Conservation (phyloP, 129 eudicot genomes). For the Rutidosis leptorrhynchoides region DNA sequence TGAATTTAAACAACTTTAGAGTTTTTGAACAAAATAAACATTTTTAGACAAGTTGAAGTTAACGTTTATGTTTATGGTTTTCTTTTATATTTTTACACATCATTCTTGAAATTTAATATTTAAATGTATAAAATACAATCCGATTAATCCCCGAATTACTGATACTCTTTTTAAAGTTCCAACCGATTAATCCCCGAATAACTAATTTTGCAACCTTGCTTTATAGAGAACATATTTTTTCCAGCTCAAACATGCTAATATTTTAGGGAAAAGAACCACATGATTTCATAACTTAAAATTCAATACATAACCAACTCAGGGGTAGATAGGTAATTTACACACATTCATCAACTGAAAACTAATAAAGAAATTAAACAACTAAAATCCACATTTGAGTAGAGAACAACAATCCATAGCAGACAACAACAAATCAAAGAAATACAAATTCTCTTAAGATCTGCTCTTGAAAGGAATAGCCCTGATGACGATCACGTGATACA, state of each 20-base stretch:
- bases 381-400: not conserved
- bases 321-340: constrained; percentile 41
- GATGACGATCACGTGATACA: constrained; percentile 74
- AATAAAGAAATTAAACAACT: constrained; percentile 16
- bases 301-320: constrained; percentile 28
- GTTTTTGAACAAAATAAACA: not conserved
- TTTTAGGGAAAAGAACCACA: constrained; percentile 18
- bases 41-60: too few relatives aligned
- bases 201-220: too few relatives aligned
- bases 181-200: too few relatives aligned
- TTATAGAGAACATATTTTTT: not conserved
- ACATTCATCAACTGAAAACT: constrained; percentile 21
- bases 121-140: too few relatives aligned
- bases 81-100: too few relatives aligned
- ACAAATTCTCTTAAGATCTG: constrained; percentile 40
- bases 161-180: too few relatives aligned
- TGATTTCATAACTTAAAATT: constrained; percentile 17
- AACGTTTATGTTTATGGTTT: too few relatives aligned
- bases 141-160: too few relatives aligned
- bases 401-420: constrained; percentile 11
- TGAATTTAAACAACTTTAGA: too few relatives aligned
- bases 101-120: too few relatives aligned
- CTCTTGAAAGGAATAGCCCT: constrained; percentile 88
- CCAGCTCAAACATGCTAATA: constrained; percentile 4
- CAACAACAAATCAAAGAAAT: constrained; percentile 9